These are phyloP conservation scores for Gigaspora rosea DNA, from an alignment of 192 early-diverging fungal species.

Conservation along the genomic window DNA sequence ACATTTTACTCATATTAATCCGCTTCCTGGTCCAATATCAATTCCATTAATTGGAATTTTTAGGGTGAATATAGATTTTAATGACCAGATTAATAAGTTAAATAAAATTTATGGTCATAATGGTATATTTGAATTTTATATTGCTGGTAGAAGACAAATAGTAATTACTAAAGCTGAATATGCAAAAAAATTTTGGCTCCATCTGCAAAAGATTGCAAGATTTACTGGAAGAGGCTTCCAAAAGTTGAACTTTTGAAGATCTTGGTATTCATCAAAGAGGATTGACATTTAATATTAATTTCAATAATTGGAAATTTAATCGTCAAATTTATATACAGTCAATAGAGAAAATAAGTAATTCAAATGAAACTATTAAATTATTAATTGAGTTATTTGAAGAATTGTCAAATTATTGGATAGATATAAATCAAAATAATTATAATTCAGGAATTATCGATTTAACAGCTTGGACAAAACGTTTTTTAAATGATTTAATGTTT, in stretches of 20 bases:
- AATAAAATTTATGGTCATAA: conserved; percentile 14
- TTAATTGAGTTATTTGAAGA: conserved; percentile 17
- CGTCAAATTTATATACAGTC: conserved; percentile 3
- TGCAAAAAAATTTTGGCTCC: not conserved
- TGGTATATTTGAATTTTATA: conserved; percentile 21
- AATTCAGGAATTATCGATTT: not conserved
- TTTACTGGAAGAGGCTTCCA: not conserved
- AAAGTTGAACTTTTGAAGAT: conserved; percentile 6
- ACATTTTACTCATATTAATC: conserved; percentile 3
- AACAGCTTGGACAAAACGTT: conserved; percentile 10
- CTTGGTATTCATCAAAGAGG: conserved; percentile 15
- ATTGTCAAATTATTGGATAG: conserved; percentile 14
- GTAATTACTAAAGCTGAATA: conserved; percentile 25
- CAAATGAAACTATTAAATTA: too few relatives aligned
- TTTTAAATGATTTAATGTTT: conserved; percentile 16
- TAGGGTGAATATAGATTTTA: not conserved
- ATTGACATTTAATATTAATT: not conserved
- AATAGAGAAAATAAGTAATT: not conserved
- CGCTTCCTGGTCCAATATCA: conserved; percentile 9
- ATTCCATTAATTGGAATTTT: conserved; percentile 25
- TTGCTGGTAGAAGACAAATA: conserved; percentile 9
- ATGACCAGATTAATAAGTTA: conserved; percentile 16
- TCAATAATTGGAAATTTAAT: conserved; percentile 15
- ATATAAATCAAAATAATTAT: not conserved
- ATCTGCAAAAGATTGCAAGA: too few relatives aligned